Base-by-base conservation (phyloP, 495 filamentous ascomycete genomes). In the Penicillium parvum region DNA sequence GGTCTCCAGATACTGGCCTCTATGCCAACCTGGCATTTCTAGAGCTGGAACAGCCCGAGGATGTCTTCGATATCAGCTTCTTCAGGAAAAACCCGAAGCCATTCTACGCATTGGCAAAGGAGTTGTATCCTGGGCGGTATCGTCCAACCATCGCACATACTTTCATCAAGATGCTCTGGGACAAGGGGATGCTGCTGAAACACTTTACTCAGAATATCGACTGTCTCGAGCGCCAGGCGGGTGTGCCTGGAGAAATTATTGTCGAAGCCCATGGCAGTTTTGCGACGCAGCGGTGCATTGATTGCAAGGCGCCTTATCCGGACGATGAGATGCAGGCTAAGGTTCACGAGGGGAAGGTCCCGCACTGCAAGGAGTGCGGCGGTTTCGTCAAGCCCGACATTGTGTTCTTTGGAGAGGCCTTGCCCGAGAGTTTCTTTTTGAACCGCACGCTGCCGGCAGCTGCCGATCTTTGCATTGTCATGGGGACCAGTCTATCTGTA, bases 191-290 rank as follows among this genome's bases (percentile, higher is more conserved):
- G 21, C 69, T 98, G 10, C 66, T 86, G 50, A 91, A 88, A 68
- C 75, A 90, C 28, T 98, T 96, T 66, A 95, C 94, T 4, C 92
- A 98, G 62, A 98, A 98, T 60, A 96, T 98, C 54, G 92, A 98
- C 68, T 90, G 86, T 54, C 75, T 98, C 16, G 92, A 98, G 65
- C 81, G 91, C 22, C 74, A 79, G 51, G 94, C 92, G 7, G 92
- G 92, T 30, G 77, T 98, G 11, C 86, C 89, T 0, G 72, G 69
- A 0, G 79, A 92, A 4, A 77, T 77, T 64, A 88, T 98, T 39
- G 72, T 97, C 16, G 91, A 97, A 65, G 92, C 94, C 7, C 92
- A 98, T 60, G 92, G 92, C 32, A 94, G 87, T 57, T 98, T 96
- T 62, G 91, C 91, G 7, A 73, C 73, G 5, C 90, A 95, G 62